Base-by-base conservation (phyloP, 2,329 filamentous ascomycete genomes). In the Penicillium sp. region DNA sequence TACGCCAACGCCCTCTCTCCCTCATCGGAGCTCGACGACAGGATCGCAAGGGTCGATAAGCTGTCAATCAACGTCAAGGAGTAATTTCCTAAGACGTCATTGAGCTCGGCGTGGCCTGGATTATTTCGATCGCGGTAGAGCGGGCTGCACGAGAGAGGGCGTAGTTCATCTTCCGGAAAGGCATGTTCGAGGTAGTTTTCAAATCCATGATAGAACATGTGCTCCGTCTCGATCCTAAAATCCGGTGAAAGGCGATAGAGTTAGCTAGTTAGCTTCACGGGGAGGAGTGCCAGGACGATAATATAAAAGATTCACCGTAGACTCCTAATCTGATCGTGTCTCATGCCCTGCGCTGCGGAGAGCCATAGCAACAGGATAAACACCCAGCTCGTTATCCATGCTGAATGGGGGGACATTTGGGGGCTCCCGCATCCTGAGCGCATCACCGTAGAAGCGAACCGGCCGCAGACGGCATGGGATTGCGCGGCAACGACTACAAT, bases 121-220 rank as follows among this genome's bases (percentile, higher is more conserved):
- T 97, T 91, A 52, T 88, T 82, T 70, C 86, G 86, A 80, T 97
- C 93, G 77, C 95, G 90, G 46, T 91, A 92, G 71, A 98, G 83
- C 6, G 95, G 92, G 17, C 82, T 82, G 78, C 95, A 99, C 29
- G 92, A 89, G 21, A 99, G 81, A 8, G 95, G 95, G 50, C 92
- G 91, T 61, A 99, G 83, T 86, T 94, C 95, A 73, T 99, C 95
- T 78, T 98, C 95, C 13, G 95, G 95, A 73, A 97, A 99, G 61
- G 93, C 95, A 77, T 96, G 85, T 67, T 86, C 81, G 89, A 97
- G 95, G 82, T 99, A 99, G 77, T 94, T 96, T 79, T 93, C 89
- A 81, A 89, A 98, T 63, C 95, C 95, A 83, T 99, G 95, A 78
- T 96, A 97, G 82, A 98, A 98, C 85, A 98, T 92, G 69, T 91